Base-by-base conservation (phyloP, 2,329 filamentous ascomycete genomes). In the Trichoderma sp. region DNA sequence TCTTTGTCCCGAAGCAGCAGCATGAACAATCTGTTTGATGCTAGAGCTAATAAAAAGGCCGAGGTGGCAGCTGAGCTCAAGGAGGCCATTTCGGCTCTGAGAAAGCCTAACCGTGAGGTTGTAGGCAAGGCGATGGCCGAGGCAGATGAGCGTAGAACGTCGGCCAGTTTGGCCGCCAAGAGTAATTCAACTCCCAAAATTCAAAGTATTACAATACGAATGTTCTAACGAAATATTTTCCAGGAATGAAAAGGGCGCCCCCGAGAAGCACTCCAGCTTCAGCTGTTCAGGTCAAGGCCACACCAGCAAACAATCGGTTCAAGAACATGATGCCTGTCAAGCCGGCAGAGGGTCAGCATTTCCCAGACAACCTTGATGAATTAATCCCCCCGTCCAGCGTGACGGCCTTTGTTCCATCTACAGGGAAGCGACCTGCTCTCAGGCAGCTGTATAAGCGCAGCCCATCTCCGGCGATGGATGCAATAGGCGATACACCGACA, bases 81-180 rank as follows among this genome's bases (percentile, higher is more conserved):
- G 71, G 87, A 92, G 68, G 92, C 92, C 9, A 94, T 95, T 59
- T 86, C 86, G 6, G 86, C 89, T 10, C 77, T 94, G 50, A 89
- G 91, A 76, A 92, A 89, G 77, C 92, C 92, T 1, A 93, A 94
- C 73, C 86, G 92, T 54, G 85, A 87, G 25, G 82, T 91, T 48
- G 90, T 89, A 13, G 88, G 88, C 35, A 89, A 88, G 72, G 85
- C 87, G 42, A 83, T 91, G 67, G 87, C 86, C 4, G 90, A 92
- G 71, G 89, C 87, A 29, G 85, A 87, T 5, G 90, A 93, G 75
- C 85, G 85, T 72, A 86, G 89, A 64, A 80, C 82, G 5, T 81
- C 81, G 17, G 80, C 81, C 4, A 80, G 81, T 53, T 75, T 83
- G 58, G 81, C 81, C 5, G 70, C 74, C 2, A 80, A 77, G 74